Evolutionary conservation across 1,139 yeast species (phyloP).

Genomic region (Sugiyamaella japonica): DNA sequence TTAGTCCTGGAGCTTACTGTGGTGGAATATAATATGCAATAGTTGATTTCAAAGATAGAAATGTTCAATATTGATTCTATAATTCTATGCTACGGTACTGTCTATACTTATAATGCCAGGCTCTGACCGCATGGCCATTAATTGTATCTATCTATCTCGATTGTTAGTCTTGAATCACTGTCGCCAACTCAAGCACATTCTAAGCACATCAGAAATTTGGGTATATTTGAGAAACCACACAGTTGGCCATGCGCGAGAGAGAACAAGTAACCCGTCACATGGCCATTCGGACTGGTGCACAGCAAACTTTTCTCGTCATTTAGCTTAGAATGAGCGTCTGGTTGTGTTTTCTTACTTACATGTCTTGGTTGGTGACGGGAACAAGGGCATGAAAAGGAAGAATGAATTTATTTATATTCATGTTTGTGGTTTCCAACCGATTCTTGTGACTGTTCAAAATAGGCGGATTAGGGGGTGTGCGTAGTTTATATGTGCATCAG

Average conservation of each 20-base stretch:
- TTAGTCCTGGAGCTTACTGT: too few species aligned
- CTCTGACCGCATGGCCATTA: too few species aligned
- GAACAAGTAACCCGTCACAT: conserved; percentile 29
- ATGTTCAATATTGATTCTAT: too few species aligned
- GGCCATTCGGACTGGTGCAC: conserved; percentile 37
- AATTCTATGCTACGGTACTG: too few species aligned
- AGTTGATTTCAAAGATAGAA: too few species aligned
- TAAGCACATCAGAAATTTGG: conserved; percentile 31
- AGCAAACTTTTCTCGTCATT: conserved; percentile 33
- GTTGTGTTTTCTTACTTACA: conserved; percentile 2
- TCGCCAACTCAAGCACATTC: background rate
- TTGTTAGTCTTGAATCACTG: too few species aligned
- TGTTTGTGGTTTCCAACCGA: background rate
- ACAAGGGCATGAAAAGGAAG: background rate
- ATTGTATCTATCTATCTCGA: too few species aligned
- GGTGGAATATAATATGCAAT: too few species aligned
- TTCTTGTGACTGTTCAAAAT: background rate
- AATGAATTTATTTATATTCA: background rate
- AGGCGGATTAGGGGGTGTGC: too few species aligned
- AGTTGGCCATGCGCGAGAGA: conserved; percentile 25
- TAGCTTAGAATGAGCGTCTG: background rate
- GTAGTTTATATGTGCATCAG: too few species aligned
- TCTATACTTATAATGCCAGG: too few species aligned
- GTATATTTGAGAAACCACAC: conserved; percentile 30
- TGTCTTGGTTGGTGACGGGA: background rate